These are phyloP conservation scores for Amaranthus palmeri DNA, from an alignment of 148 eudicot genomes.

Conservation along the genomic window DNA sequence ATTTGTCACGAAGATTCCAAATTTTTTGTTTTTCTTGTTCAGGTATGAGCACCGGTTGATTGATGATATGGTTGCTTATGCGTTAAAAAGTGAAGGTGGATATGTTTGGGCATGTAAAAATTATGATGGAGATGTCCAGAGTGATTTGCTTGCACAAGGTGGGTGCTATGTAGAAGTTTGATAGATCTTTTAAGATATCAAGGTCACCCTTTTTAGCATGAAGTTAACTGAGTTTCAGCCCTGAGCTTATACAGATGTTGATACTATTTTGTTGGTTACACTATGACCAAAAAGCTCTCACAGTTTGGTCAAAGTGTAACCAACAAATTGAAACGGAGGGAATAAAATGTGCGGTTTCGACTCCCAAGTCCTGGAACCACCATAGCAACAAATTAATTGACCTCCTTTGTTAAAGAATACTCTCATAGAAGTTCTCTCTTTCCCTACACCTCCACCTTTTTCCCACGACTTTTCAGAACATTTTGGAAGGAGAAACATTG, in stretches of 20 bases:
- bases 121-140: slow-evolving; percentile 96
- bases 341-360: too few relatives aligned
- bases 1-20: background rate
- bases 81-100: slow-evolving; percentile 90
- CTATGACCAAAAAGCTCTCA: too few relatives aligned
- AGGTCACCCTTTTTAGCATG: background rate
- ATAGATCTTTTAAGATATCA: background rate
- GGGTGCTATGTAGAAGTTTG: slow-evolving; percentile 1
- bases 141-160: slow-evolving; percentile 98
- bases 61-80: slow-evolving; percentile 98
- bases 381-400: too few relatives aligned
- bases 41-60: slow-evolving; percentile 98
- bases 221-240: background rate
- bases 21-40: slow-evolving; percentile 1
- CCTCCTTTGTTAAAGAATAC: too few relatives aligned
- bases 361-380: too few relatives aligned
- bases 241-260: background rate
- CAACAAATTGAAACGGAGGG: too few relatives aligned
- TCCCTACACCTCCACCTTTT: too few relatives aligned
- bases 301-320: too few relatives aligned
- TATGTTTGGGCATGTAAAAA: slow-evolving; percentile 99
- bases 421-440: too few relatives aligned
- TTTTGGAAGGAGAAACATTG: too few relatives aligned
- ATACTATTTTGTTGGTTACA: too few relatives aligned
- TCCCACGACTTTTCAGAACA: too few relatives aligned